Evolutionary conservation across 2,329 filamentous ascomycete species (phyloP), one percentile per base, ranked within the genome.

Genomic region (Arthrobotrys conoides): DNA sequence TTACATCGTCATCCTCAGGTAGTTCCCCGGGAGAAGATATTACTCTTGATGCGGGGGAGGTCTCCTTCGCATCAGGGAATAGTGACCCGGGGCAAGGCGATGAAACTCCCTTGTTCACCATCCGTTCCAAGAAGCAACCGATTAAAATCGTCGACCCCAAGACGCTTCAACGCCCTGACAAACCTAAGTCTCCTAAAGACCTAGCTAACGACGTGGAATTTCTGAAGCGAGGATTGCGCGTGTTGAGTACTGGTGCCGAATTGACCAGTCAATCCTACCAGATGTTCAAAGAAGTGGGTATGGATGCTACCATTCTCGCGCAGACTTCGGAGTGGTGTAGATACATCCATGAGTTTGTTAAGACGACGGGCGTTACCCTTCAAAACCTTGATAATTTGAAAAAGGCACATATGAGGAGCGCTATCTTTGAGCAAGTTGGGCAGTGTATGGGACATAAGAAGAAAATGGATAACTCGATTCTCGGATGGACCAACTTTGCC

Each of bases 181-280:
- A 71, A 63, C 67, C 33, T 36, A 77, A 71, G 66, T 71, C 73
- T 71, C 66, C 73, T 22, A 71, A 77, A 64, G 73, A 77, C 61
- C 66, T 77, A 53, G 73, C 67, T 77, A 77, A 71, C n/a, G 73
- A 77, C 67, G 67, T 77, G 51, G 73, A 66, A 36, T 77, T 77
- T 71, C 59, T 77, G 67, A 77, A 71, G 53, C 67, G 73, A 33
- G 73, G 73, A 9, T 55, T 77, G 67, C 59, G 67, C 44, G 67
- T 77, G 30, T 67, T 77, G 63, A 66, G 41, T 14, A 77, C 61
- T 24, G 63, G 67, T 49, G 73, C 49, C 20, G 73, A 77, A 20
- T 24, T 77, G 12, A 46, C 61, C n/a, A 46, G 53, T 14, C 51
- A 71, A 27, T 69, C 73, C n/a, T 71, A 77, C 38, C 66, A 71